Evolutionary conservation across 2,329 filamentous ascomycete genomes (phyloP).

Genomic region (Fonsecaea multimorphosa): DNA sequence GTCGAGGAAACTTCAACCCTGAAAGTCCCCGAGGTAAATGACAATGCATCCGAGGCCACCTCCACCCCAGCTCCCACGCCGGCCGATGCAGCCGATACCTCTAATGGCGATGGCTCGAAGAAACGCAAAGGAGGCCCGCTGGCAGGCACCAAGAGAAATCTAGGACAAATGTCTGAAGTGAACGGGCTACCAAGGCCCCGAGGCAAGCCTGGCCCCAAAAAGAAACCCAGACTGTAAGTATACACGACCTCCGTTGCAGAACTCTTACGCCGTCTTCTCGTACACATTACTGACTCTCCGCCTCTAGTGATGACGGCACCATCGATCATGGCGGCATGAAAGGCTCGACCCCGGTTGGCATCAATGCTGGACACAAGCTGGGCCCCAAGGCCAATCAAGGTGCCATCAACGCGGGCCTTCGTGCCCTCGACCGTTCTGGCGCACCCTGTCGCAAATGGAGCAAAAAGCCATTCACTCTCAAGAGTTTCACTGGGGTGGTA

Average conservation of each 20-base stretch:
- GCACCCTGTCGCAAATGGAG: slow-evolving; percentile 92
- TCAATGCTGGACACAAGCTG: slow-evolving; percentile 71
- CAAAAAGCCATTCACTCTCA: slow-evolving; percentile 79
- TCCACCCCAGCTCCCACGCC: slow-evolving; percentile 49
- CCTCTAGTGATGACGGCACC: slow-evolving; percentile 57
- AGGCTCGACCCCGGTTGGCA: slow-evolving; percentile 60
- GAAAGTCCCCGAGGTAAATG: slow-evolving; percentile 50
- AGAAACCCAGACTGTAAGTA: slow-evolving; percentile 91
- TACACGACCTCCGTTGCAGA: neutral
- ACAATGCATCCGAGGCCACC: slow-evolving; percentile 43
- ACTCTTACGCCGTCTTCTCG: neutral
- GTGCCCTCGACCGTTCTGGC: slow-evolving; percentile 89
- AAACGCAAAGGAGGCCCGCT: slow-evolving; percentile 77
- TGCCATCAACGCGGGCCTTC: slow-evolving; percentile 94
- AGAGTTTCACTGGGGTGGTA: slow-evolving; percentile 86
- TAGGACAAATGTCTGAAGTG: slow-evolving; percentile 58
- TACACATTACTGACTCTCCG: slow-evolving; percentile 8
- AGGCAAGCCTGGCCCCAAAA: slow-evolving; percentile 93
- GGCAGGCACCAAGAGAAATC: slow-evolving; percentile 65
- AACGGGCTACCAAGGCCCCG: slow-evolving; percentile 67
- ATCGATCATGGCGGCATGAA: slow-evolving; percentile 49
- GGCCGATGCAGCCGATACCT: slow-evolving; percentile 55
- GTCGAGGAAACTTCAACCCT: slow-evolving; percentile 46
- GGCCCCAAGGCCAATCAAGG: slow-evolving; percentile 96
- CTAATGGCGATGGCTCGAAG: slow-evolving; percentile 62